Base-by-base conservation (phyloP, 1,139 yeast species). In the Geotrichum aggregatum region DNA sequence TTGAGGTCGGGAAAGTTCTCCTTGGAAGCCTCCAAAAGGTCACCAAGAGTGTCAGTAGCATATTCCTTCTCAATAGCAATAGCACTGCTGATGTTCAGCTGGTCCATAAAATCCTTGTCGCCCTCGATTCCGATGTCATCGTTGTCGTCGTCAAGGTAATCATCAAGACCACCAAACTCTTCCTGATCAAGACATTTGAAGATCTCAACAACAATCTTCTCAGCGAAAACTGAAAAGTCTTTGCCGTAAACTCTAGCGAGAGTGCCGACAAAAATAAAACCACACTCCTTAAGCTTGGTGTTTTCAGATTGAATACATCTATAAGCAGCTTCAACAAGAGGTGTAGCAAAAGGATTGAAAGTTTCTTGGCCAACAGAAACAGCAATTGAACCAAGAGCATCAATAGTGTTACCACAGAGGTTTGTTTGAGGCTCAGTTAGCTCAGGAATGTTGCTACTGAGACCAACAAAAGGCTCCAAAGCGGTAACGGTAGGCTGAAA, bases 31-130 rank as follows among this genome's bases (percentile, higher is more conserved):
- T 78, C 71, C 57, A 96, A 95, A 66, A 92, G 79, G 65, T 92
- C 97, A 47, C 89, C 84, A 62, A 92, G 74, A 19, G 97, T 95
- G 66, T 91, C 94, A 44, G 94, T 79, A 14, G 97, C 96, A 63
- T 87, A 89, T 75, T 92, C 98, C 74, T 92, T 92, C 74, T 92
- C 98, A 64, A 87, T 85, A 59, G 98, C 88, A 64, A 92, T 83
- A 75, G 96, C 98, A 50, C 96, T 86, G 76, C 89, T 89, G 59
- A 91, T 91, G 62, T 87, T 84, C 67, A 87, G 77, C 60, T 84
- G 84, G 63, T 83, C 83, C 56, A 79, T 82, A 59, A 83, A 69
- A 52, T 84, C 91, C 14, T 66, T 71, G 14, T 61, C 69, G 19
- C 61, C 69, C 16, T 58, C 67, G 24, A 61, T 65, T 38, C 57